These are phyloP conservation scores for Lodderomyces parapsilosis DNA, from an alignment of 1,139 yeast genomes.

Conservation along the genomic window DNA sequence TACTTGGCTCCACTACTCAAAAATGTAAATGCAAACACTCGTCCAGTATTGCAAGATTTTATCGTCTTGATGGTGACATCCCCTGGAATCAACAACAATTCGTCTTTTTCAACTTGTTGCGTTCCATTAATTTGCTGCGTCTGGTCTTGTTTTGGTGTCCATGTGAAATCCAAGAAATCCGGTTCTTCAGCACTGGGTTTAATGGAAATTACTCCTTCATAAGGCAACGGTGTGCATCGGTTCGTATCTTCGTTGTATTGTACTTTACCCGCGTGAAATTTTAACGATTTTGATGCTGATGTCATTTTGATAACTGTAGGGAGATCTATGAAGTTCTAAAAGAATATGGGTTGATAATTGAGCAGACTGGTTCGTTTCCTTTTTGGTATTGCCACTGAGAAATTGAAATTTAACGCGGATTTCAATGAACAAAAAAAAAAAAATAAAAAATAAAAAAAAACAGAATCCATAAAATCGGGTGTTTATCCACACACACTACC, in stretches of 20 bases:
- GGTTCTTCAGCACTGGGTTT: slow-evolving; percentile 59
- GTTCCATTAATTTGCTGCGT: slow-evolving; percentile 19
- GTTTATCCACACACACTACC: neutral
- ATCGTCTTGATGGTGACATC: slow-evolving; percentile 85
- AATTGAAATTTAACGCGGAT: neutral
- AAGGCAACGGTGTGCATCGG: slow-evolving; percentile 71
- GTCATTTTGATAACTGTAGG: slow-evolving; percentile 3
- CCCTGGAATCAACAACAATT: slow-evolving; percentile 84
- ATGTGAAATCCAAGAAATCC: slow-evolving; percentile 41
- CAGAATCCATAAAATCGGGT: neutral
- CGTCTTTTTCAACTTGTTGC: slow-evolving; percentile 50
- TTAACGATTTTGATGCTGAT: slow-evolving; percentile 22
- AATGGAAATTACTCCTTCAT: slow-evolving; percentile 72
- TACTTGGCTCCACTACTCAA: slow-evolving; percentile 80
- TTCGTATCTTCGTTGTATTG: slow-evolving; percentile 68
- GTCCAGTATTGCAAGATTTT: slow-evolving; percentile 72
- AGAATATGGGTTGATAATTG: neutral
- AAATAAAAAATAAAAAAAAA: slow-evolving; percentile 3
- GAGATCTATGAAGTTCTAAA: neutral
- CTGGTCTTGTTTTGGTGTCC: slow-evolving; percentile 40
- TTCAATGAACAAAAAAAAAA: slow-evolving; percentile 2
- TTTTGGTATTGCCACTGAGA: slow-evolving; percentile 10
- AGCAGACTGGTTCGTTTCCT: neutral
- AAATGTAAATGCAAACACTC: slow-evolving; percentile 82
- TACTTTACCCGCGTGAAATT: slow-evolving; percentile 87